phyloP scores from a whole-genome alignment of 164 flowering plant genomes.

The Vitis labrusca region DNA sequence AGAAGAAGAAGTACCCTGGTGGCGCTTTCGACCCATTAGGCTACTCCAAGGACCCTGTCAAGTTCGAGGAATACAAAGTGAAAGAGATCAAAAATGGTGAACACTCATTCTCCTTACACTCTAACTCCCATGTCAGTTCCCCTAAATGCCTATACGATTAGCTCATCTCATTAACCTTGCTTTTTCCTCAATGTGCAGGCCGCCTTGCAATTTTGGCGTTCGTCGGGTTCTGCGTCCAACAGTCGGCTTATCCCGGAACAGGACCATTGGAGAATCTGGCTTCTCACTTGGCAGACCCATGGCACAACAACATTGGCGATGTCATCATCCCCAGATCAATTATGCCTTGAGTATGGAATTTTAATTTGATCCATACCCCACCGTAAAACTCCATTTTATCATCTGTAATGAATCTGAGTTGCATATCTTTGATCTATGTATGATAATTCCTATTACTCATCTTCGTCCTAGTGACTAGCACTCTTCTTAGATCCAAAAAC shows the following conservation, averaged over 20 bases:
- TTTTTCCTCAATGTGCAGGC: constrained; percentile 31
- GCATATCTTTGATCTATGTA: neutral
- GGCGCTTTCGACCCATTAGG: constrained; percentile 97
- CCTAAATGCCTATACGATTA: too few relatives aligned
- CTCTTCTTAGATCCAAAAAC: too few relatives aligned
- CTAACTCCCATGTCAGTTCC: too few relatives aligned
- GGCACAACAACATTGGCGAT: constrained; percentile 99
- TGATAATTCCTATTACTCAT: neutral
- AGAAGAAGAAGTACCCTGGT: constrained; percentile 98
- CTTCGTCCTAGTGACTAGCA: neutral
- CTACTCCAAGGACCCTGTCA: constrained; percentile 93
- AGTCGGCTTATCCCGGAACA: constrained; percentile 94
- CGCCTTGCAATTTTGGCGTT: constrained; percentile 94
- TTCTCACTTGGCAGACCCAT: constrained; percentile 97
- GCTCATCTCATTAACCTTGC: too few relatives aligned
- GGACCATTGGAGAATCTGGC: constrained; percentile 99
- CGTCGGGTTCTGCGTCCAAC: constrained; percentile 91
- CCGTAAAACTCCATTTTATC: constrained; percentile 14
- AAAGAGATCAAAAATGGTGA: constrained; percentile 94
- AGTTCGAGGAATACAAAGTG: constrained; percentile 81
- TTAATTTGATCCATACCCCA: neutral
- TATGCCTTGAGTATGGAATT: constrained; percentile 26
- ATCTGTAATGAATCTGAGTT: constrained; percentile 15
- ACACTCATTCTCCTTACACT: too few relatives aligned
- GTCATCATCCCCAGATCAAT: constrained; percentile 65